Evolutionary conservation across 2,329 filamentous ascomycete genomes (phyloP).

Genomic region (Hortaea sp.): DNA sequence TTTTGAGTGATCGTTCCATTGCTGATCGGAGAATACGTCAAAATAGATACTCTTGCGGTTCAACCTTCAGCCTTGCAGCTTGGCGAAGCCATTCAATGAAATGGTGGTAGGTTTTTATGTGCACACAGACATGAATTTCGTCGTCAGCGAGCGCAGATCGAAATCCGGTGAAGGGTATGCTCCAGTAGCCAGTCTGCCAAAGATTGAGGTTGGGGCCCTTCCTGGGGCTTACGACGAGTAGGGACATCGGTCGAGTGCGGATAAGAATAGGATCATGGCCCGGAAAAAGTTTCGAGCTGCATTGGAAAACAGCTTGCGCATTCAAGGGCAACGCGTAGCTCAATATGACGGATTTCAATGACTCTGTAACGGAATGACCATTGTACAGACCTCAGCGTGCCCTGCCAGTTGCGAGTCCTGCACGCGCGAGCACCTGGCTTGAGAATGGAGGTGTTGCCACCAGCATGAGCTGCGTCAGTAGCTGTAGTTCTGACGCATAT

Average conservation of each 20-base stretch:
- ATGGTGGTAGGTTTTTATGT: conserved; percentile 28
- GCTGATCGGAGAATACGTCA: neutral
- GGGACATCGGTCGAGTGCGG: neutral
- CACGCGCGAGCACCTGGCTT: no score
- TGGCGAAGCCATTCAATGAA: conserved; percentile 28
- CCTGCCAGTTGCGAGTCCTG: no score
- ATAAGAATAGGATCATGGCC: neutral
- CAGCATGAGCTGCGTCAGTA: no score
- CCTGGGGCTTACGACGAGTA: conserved; percentile 16
- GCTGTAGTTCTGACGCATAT: no score
- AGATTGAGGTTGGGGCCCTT: conserved; percentile 14
- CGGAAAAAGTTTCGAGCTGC: no score
- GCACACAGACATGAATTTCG: conserved; percentile 29
- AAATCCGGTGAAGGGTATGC: neutral
- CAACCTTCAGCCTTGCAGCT: conserved; percentile 28
- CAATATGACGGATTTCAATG: no score
- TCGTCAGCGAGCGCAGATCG: conserved; percentile 21
- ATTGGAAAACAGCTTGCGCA: no score
- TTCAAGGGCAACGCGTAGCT: no score
- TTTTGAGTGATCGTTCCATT: neutral
- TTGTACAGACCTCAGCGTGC: no score
- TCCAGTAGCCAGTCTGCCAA: neutral
- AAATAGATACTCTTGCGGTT: conserved; percentile 27
- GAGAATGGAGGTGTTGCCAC: no score
- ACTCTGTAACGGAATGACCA: no score